A percentile compares a stretch with the other conserved stretches of the same genome.
phyloP scores from a whole-genome alignment of 805 yeast species.

The Nakazawaea molendinolei region DNA sequence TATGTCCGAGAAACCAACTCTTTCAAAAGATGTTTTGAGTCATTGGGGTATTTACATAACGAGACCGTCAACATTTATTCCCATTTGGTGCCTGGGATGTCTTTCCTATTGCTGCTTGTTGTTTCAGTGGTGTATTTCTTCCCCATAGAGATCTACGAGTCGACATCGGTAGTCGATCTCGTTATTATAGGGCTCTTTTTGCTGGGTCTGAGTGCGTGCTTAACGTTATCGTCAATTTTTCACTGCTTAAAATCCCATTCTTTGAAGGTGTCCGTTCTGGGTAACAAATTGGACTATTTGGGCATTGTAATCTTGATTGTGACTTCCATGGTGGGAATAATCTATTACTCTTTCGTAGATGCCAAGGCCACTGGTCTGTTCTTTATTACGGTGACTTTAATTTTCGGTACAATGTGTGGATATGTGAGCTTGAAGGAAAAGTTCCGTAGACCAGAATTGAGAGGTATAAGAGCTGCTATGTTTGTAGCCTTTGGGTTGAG shows the following conservation, averaged over 20 bases:
- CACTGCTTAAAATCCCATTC: conserved; percentile 49
- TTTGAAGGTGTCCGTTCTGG: conserved; percentile 31
- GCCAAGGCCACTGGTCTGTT: conserved; percentile 24
- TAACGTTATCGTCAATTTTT: conserved; percentile 42
- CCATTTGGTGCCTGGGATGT: conserved; percentile 41
- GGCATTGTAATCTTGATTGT: conserved; percentile 48
- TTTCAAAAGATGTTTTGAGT: conserved; percentile 29
- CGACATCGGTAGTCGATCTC: conserved; percentile 28
- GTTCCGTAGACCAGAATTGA: conserved; percentile 65
- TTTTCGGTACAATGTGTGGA: conserved; percentile 57
- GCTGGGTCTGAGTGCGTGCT: conserved; percentile 36
- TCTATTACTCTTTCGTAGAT: conserved; percentile 39
- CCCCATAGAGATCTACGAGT: conserved; percentile 23
- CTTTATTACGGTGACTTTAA: conserved; percentile 39
- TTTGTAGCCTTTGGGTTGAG: conserved; percentile 78
- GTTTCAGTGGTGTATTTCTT: conserved; percentile 14
- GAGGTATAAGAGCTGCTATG: conserved; percentile 71
- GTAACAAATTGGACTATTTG: conserved; percentile 47
- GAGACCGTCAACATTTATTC: conserved; percentile 47
- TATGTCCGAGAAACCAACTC: conserved; percentile 43
- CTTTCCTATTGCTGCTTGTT: conserved; percentile 19
- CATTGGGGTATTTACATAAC: conserved; percentile 42
- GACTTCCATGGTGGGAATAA: conserved; percentile 34
- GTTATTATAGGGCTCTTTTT: conserved; percentile 37
- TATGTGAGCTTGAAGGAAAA: conserved; percentile 54